A percentile compares a stretch with the other conserved stretches of the same genome.
phyloP scores from a whole-genome alignment of 2,329 filamentous ascomycete species.

The Aspergillus fumigatus region DNA sequence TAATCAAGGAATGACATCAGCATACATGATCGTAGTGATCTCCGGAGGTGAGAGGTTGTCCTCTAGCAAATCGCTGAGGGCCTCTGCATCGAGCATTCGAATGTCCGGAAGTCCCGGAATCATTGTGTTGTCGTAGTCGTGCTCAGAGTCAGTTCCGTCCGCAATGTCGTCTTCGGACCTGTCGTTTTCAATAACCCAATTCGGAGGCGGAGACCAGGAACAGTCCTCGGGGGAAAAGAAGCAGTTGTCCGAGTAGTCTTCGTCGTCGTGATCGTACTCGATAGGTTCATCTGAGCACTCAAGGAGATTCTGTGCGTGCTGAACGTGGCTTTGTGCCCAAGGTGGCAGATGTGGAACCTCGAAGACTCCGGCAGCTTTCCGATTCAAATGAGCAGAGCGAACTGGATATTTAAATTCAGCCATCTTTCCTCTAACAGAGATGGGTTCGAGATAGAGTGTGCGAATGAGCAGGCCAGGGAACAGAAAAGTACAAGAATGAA shows the following conservation, averaged over 20 bases:
- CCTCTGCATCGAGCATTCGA: slow-evolving; percentile 41
- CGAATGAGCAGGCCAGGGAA: neutral
- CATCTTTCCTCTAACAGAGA: slow-evolving; percentile 6
- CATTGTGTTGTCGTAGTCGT: slow-evolving; percentile 28
- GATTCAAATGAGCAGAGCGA: slow-evolving; percentile 9
- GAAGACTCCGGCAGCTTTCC: slow-evolving; percentile 8
- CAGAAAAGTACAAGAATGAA: neutral
- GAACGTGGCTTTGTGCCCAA: slow-evolving; percentile 35
- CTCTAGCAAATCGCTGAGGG: slow-evolving; percentile 37
- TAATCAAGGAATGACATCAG: neutral
- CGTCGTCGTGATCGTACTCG: slow-evolving; percentile 41
- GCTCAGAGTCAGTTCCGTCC: slow-evolving; percentile 11
- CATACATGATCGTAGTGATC: slow-evolving; percentile 41
- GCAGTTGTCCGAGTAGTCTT: slow-evolving; percentile 39
- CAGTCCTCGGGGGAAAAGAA: slow-evolving; percentile 44
- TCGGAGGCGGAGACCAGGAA: slow-evolving; percentile 34
- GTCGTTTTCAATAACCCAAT: slow-evolving; percentile 25
- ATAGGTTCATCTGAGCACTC: slow-evolving; percentile 38
- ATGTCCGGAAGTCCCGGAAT: slow-evolving; percentile 40
- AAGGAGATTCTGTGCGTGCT: slow-evolving; percentile 38
- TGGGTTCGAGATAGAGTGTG: neutral
- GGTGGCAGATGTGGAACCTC: slow-evolving; percentile 30
- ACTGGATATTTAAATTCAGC: slow-evolving; percentile 23
- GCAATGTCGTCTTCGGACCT: slow-evolving; percentile 11
- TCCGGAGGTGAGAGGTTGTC: slow-evolving; percentile 42